Evolutionary conservation across 345 rosid genomes (phyloP).

Genomic region (Clarkia xantiana): DNA sequence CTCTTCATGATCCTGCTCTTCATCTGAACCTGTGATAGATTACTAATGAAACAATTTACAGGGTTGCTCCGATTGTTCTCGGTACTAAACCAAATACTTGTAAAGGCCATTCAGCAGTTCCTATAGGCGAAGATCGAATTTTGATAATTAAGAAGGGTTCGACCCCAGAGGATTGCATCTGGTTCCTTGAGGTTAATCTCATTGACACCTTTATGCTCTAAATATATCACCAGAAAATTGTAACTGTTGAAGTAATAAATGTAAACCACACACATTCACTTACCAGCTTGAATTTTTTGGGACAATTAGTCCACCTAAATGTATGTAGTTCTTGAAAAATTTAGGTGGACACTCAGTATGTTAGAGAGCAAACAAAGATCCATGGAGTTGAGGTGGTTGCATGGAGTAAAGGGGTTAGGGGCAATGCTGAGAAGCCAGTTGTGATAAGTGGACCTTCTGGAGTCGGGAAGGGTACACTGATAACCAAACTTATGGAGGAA

Average conservation of each 20-base stretch:
- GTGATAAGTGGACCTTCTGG: slow-evolving; percentile 92
- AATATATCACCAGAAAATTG: no score
- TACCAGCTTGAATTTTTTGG: no score
- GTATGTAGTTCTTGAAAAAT: neutral
- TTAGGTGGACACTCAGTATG: slow-evolving; percentile 61
- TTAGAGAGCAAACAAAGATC: slow-evolving; percentile 35
- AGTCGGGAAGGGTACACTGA: slow-evolving; percentile 82
- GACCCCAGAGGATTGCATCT: slow-evolving; percentile 50
- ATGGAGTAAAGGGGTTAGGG: slow-evolving; percentile 71
- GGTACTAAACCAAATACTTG: slow-evolving; percentile 53
- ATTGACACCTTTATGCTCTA: neutral
- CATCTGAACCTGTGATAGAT: slow-evolving; percentile 1
- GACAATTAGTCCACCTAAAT: no score
- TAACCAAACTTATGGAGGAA: slow-evolving; percentile 61
- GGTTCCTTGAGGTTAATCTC: slow-evolving; percentile 80
- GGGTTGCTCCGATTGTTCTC: slow-evolving; percentile 52
- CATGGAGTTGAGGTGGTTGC: slow-evolving; percentile 56
- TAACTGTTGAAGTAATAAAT: no score
- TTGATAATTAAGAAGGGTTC: slow-evolving; percentile 63
- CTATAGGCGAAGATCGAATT: slow-evolving; percentile 44
- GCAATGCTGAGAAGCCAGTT: slow-evolving; percentile 56
- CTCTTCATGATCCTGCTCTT: slow-evolving; percentile 8
- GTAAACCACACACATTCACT: no score
- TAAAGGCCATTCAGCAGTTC: slow-evolving; percentile 46
- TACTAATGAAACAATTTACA: slow-evolving; percentile 16